phyloP scores from a whole-genome alignment of 139 green algal genomes.

The Zygnema cylindricum region DNA sequence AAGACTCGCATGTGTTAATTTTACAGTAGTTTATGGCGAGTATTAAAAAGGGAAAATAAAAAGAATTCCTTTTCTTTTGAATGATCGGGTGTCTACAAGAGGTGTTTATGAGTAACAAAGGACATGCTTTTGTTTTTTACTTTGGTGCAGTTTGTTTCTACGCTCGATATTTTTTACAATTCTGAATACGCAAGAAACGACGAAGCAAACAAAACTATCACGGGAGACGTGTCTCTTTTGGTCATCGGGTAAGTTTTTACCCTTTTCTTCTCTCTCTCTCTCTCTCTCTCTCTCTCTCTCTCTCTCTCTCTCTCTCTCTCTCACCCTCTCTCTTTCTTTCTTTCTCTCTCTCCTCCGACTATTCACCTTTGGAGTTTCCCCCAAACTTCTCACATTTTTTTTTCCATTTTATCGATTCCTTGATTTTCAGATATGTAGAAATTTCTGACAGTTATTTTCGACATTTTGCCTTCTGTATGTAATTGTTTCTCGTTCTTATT shows the following conservation, averaged over 20 bases:
- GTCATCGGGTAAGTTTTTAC: neutral
- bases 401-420: neutral
- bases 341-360: neutral
- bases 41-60: too few relatives aligned
- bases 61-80: too few relatives aligned
- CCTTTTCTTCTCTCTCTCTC: neutral
- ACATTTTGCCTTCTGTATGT: neutral
- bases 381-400: neutral
- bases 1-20: too few relatives aligned
- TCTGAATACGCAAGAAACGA: neutral
- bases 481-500: neutral
- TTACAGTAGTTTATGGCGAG: too few relatives aligned
- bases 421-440: too few relatives aligned
- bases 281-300: conserved; percentile 20
- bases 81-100: too few relatives aligned
- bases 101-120: too few relatives aligned
- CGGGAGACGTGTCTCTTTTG: neutral
- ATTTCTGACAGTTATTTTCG: too few relatives aligned
- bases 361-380: neutral
- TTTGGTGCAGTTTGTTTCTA: neutral
- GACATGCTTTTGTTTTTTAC: too few relatives aligned
- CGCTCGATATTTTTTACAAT: neutral
- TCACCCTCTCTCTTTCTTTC: too few relatives aligned
- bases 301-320: conserved; percentile 14
- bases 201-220: neutral